Evolutionary conservation across 2,329 filamentous ascomycete species (phyloP).

Genomic region (Periconia sp.): DNA sequence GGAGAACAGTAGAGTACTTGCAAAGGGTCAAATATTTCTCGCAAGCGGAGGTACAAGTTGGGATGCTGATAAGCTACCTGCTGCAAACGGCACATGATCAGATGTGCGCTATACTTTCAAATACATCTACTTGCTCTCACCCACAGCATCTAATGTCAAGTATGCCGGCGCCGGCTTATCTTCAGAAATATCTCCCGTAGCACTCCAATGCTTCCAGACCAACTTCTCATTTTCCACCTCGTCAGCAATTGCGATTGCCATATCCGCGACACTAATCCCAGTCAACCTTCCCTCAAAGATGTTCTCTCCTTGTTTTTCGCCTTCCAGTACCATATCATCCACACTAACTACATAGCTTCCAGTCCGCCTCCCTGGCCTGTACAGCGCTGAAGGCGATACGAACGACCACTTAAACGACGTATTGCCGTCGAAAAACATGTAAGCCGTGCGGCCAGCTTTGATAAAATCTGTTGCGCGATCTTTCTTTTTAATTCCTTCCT

Average conservation of each 20-base stretch:
- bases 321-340: slow-evolving; percentile 38
- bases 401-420: slow-evolving; percentile 41
- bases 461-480: slow-evolving; percentile 39
- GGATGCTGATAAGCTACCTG: slow-evolving; percentile 22
- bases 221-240: slow-evolving; percentile 35
- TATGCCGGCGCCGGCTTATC: slow-evolving; percentile 35
- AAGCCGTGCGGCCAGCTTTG: slow-evolving; percentile 40
- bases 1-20: slow-evolving; percentile 25
- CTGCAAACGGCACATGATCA: too few species aligned
- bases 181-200: slow-evolving; percentile 33
- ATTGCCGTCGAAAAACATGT: slow-evolving; percentile 46
- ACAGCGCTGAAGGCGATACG: slow-evolving; percentile 40
- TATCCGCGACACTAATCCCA: slow-evolving; percentile 41
- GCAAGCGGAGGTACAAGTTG: slow-evolving; percentile 18
- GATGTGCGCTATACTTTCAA: too few species aligned
- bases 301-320: slow-evolving; percentile 25
- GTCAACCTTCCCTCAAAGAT: slow-evolving; percentile 39
- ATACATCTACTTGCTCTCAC: too few species aligned
- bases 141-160: slow-evolving; percentile 28
- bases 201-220: slow-evolving; percentile 41
- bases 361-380: slow-evolving; percentile 39
- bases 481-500: slow-evolving; percentile 25
- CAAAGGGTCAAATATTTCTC: slow-evolving; percentile 24
- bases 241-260: slow-evolving; percentile 45
- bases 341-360: slow-evolving; percentile 39